Conservation (phyloP, 345 rosid genomes). For the Turritis glabra region DNA sequence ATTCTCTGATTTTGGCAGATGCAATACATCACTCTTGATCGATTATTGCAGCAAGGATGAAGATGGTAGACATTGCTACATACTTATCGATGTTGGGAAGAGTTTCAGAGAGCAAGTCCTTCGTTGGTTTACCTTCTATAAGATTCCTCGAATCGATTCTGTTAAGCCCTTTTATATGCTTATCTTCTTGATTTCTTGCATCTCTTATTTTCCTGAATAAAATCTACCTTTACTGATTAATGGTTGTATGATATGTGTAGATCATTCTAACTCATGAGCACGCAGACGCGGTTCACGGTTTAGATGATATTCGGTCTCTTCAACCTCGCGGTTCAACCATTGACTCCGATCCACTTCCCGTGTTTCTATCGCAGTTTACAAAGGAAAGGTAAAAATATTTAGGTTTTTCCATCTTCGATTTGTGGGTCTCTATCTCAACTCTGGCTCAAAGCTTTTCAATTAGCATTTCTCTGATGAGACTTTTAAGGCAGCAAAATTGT, state of each 20-base stretch:
- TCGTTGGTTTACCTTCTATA: slow-evolving; percentile 88
- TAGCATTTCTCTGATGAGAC: neutral
- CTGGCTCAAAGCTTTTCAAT: too few relatives aligned
- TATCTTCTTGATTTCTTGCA: neutral
- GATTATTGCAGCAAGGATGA: slow-evolving; percentile 55
- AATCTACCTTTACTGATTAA: neutral
- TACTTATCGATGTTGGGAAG: slow-evolving; percentile 91
- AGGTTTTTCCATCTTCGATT: neutral
- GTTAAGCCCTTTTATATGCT: slow-evolving; percentile 47
- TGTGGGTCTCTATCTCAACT: too few relatives aligned
- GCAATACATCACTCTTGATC: slow-evolving; percentile 90
- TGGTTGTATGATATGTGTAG: slow-evolving; percentile 46
- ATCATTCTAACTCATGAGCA: slow-evolving; percentile 96
- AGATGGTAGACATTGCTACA: slow-evolving; percentile 60
- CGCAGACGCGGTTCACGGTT: slow-evolving; percentile 94
- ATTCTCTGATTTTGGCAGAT: slow-evolving; percentile 52
- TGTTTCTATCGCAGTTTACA: slow-evolving; percentile 59
- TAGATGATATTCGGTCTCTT: slow-evolving; percentile 81
- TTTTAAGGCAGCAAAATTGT: neutral
- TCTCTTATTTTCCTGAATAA: neutral
- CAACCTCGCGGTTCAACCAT: slow-evolving; percentile 75
- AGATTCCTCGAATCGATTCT: slow-evolving; percentile 77
- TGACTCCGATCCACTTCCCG: slow-evolving; percentile 71
- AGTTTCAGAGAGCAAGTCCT: slow-evolving; percentile 95
- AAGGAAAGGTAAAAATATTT: slow-evolving; percentile 65